Evolutionary conservation across 2,329 filamentous ascomycete genomes (phyloP).

Genomic region (Boeremia exigua): DNA sequence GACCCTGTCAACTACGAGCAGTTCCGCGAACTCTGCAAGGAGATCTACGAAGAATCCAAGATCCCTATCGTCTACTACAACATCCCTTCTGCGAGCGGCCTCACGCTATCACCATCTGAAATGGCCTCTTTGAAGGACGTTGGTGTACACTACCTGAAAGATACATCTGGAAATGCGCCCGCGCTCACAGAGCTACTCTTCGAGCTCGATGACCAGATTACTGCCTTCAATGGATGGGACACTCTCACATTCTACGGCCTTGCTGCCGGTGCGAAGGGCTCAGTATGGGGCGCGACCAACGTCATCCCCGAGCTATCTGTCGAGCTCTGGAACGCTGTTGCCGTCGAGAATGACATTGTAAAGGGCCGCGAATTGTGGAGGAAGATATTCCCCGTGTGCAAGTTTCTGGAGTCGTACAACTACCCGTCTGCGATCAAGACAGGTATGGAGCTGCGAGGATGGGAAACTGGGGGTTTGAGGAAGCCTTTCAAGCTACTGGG

Average conservation of each 20-base stretch:
- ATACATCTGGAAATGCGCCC: constrained; percentile 60
- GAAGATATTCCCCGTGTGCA: constrained; percentile 59
- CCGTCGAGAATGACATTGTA: constrained; percentile 52
- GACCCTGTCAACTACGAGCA: constrained; percentile 52
- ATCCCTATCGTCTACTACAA: constrained; percentile 60
- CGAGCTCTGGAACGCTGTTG: constrained; percentile 56
- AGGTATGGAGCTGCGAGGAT: constrained; percentile 56
- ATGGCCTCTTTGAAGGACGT: constrained; percentile 54
- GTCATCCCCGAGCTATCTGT: constrained; percentile 58
- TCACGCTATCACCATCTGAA: constrained; percentile 51
- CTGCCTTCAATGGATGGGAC: constrained; percentile 61
- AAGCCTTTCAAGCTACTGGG: constrained; percentile 56
- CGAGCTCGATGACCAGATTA: constrained; percentile 50
- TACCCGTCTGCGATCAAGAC: constrained; percentile 59
- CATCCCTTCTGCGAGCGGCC: constrained; percentile 56
- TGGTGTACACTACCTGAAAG: constrained; percentile 59
- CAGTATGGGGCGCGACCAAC: constrained; percentile 60
- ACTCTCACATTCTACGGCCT: constrained; percentile 61
- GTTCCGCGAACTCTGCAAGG: constrained; percentile 50
- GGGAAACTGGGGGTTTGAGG: constrained; percentile 55
- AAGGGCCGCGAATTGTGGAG: constrained; percentile 56
- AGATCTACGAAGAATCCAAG: constrained; percentile 50
- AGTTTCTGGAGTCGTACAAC: constrained; percentile 57
- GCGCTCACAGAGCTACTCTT: constrained; percentile 59
- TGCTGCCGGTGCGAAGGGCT: constrained; percentile 57